A percentile compares a stretch with the other conserved stretches of the same genome.
These are phyloP conservation scores for Boletus subparvulus DNA, from an alignment of 768 basidiomycete species.

Conservation along the genomic window DNA sequence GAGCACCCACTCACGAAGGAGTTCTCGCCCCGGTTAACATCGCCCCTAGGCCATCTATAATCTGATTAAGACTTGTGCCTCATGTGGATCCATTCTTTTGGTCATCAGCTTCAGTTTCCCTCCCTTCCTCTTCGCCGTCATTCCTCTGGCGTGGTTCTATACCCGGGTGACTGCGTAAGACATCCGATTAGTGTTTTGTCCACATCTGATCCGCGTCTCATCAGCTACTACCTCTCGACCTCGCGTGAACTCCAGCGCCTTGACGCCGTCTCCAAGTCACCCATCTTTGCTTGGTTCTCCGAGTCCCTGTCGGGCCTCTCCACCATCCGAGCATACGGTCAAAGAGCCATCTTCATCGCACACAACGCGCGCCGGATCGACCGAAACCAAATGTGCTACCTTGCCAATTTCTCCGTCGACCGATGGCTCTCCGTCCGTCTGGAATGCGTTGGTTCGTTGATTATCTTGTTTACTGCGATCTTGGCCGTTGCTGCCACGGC, in stretches of 20 bases:
- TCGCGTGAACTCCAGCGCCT: conserved; percentile 85
- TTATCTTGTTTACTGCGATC: conserved; percentile 70
- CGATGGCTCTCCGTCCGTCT: conserved; percentile 82
- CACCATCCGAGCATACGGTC: conserved; percentile 79
- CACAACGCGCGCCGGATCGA: conserved; percentile 76
- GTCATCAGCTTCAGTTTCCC: conserved; percentile 85
- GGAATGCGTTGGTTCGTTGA: conserved; percentile 78
- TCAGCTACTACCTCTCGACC: conserved; percentile 77
- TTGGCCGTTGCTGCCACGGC: conserved; percentile 67
- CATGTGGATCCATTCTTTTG: conserved; percentile 55
- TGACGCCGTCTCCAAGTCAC: conserved; percentile 83
- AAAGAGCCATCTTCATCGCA: conserved; percentile 64
- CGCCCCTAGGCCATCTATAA: conserved; percentile 53
- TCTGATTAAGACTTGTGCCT: conserved; percentile 62
- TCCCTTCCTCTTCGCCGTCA: conserved; percentile 68
- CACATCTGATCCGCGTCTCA: background rate
- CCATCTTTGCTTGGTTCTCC: conserved; percentile 88
- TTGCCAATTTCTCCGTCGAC: conserved; percentile 71
- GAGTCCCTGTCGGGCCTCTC: conserved; percentile 72
- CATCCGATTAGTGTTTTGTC: background rate
- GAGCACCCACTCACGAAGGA: background rate
- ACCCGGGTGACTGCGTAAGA: conserved; percentile 72
- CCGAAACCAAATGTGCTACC: conserved; percentile 76
- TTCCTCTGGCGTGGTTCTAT: conserved; percentile 81
- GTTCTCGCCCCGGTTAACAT: background rate